Conservation (phyloP, 129 eudicot genomes). For the Logfia minima region DNA sequence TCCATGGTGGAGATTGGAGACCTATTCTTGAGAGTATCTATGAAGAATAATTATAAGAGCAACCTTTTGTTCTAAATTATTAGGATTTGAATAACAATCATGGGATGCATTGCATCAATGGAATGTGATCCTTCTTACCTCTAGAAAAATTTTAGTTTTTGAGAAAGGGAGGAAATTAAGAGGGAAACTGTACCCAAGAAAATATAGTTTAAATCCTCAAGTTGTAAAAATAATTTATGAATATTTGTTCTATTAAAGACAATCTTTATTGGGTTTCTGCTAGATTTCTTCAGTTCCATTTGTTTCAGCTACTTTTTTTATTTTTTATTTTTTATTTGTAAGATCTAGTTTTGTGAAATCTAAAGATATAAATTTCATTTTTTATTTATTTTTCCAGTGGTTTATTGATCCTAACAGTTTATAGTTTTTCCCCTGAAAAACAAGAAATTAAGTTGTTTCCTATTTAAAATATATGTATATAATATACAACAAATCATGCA, state of each 20-base stretch:
- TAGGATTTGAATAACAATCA: not conserved
- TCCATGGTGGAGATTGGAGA: constrained; percentile 44
- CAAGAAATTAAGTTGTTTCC: too few species aligned
- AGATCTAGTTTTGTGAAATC: not conserved
- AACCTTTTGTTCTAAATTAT: not conserved
- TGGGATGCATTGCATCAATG: not conserved
- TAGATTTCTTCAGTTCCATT: not conserved
- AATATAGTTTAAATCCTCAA: too few species aligned
- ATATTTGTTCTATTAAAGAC: too few species aligned
- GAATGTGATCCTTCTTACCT: not conserved
- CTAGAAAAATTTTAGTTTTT: not conserved
- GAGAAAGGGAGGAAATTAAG: not conserved
- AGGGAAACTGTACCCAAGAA: not conserved
- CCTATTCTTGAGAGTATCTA: constrained; percentile 58
- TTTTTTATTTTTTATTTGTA: not conserved
- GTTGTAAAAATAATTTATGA: too few species aligned
- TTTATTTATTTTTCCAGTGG: not conserved
- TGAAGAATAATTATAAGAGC: constrained; percentile 36
- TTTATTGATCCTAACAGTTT: too few species aligned
- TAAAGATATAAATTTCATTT: not conserved
- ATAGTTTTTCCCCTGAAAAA: too few species aligned
- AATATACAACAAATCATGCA: too few species aligned
- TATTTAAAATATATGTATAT: too few species aligned
- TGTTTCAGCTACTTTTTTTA: not conserved
- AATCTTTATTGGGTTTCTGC: not conserved